Evolutionary conservation across 2,329 filamentous ascomycete genomes (phyloP).

Genomic region (Talaromyces sp.): DNA sequence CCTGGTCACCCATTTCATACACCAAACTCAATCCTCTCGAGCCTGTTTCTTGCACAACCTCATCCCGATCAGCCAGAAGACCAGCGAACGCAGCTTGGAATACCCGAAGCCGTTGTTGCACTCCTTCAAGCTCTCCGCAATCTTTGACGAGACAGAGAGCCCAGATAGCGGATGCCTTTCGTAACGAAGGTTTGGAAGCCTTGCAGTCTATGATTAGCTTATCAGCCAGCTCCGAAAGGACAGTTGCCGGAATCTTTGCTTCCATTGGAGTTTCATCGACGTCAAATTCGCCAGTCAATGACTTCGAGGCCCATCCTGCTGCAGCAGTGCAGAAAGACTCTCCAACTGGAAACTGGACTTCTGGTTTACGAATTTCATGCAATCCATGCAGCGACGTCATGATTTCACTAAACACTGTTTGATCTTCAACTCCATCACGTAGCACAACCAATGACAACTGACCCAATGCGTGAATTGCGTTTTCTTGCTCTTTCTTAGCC

Average conservation of each 20-base stretch:
- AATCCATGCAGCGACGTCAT: slow-evolving; percentile 68
- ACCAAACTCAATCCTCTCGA: slow-evolving; percentile 87
- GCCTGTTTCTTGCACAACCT: slow-evolving; percentile 92
- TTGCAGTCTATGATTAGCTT: slow-evolving; percentile 75
- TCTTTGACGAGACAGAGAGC: slow-evolving; percentile 87
- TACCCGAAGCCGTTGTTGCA: slow-evolving; percentile 71
- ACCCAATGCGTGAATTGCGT: slow-evolving; percentile 76
- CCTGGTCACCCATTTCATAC: slow-evolving; percentile 84
- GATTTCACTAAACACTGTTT: slow-evolving; percentile 47
- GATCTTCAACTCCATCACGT: slow-evolving; percentile 29
- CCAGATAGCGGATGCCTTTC: slow-evolving; percentile 94
- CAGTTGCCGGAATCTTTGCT: slow-evolving; percentile 33
- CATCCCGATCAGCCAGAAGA: slow-evolving; percentile 81
- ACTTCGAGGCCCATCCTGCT: slow-evolving; percentile 78
- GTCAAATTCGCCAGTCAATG: slow-evolving; percentile 71
- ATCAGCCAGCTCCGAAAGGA: slow-evolving; percentile 59
- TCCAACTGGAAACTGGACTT: slow-evolving; percentile 86
- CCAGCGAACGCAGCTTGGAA: slow-evolving; percentile 85
- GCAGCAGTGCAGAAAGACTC: slow-evolving; percentile 79
- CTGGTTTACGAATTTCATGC: slow-evolving; percentile 79
- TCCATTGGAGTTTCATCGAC: slow-evolving; percentile 57
- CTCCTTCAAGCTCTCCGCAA: slow-evolving; percentile 71
- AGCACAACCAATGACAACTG: slow-evolving; percentile 61
- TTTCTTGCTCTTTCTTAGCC: slow-evolving; percentile 77
- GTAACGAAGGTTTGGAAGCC: slow-evolving; percentile 79